These are phyloP conservation scores for Cystofilobasidium ferigula DNA, from an alignment of 768 basidiomycete genomes.

Conservation along the genomic window DNA sequence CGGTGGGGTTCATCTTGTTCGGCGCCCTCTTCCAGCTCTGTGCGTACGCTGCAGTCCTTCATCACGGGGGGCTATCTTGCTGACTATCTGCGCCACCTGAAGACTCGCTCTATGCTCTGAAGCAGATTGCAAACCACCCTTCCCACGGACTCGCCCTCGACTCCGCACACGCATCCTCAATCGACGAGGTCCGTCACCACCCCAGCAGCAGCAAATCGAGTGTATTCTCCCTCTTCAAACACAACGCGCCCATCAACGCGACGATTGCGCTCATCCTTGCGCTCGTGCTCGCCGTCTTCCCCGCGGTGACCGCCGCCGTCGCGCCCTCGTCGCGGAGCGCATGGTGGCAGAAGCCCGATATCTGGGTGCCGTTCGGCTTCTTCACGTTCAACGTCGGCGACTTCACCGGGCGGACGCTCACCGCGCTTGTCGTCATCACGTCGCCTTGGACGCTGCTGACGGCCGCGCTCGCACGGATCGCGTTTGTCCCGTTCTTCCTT, in stretches of 20 bases:
- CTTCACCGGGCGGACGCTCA: constrained; percentile 4
- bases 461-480: neutral
- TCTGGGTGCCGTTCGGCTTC: constrained; percentile 21
- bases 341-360: constrained; percentile 1
- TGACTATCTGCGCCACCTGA: neutral
- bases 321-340: neutral
- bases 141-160: neutral
- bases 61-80: neutral
- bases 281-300: constrained; percentile 18
- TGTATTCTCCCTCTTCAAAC: neutral
- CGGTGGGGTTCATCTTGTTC: neutral
- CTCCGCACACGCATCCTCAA: neutral
- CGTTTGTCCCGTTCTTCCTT: constrained; percentile 21
- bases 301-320: constrained; percentile 15
- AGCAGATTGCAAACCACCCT: neutral
- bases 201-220: neutral
- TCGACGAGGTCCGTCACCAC: neutral
- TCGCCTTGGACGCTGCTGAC: neutral
- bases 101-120: neutral
- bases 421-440: neutral
- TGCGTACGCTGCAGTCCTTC: neutral
- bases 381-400: constrained; percentile 18
- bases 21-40: neutral
- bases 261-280: constrained; percentile 6
- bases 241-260: constrained; percentile 9